These are phyloP conservation scores for Russula emetica DNA, from an alignment of 768 basidiomycete species.

Conservation along the genomic window DNA sequence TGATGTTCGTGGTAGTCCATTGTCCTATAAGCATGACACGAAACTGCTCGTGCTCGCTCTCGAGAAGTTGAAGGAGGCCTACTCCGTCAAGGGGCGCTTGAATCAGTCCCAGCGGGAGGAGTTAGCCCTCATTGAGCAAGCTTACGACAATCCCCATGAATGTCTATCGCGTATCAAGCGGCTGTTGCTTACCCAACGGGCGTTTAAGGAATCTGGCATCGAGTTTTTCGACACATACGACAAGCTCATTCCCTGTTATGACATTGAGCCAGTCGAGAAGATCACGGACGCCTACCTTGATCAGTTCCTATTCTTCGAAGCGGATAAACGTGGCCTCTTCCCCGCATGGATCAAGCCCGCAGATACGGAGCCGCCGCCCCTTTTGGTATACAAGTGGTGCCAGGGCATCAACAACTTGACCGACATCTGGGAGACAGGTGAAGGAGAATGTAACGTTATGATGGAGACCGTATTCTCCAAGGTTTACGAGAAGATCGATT, in stretches of 20 bases:
- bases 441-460: conserved; percentile 96
- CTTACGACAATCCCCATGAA: conserved; percentile 99
- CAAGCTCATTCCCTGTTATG: conserved; percentile 97
- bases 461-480: conserved; percentile 99
- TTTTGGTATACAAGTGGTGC: conserved; percentile 99
- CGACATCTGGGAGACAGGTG: conserved; percentile 97
- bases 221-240: conserved; percentile 98
- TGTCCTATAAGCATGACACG: conserved; percentile 99
- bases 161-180: conserved; percentile 98
- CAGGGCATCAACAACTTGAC: conserved; percentile 99
- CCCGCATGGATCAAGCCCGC: conserved; percentile 99
- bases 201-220: conserved; percentile 98
- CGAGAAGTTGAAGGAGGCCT: conserved; percentile 98
- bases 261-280: conserved; percentile 99
- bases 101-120: conserved; percentile 99
- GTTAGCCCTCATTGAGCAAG: conserved; percentile 95
- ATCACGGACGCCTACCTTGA: conserved; percentile 99
- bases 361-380: conserved; percentile 91
- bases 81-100: conserved; percentile 93
- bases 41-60: conserved; percentile 94
- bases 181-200: conserved; percentile 90
- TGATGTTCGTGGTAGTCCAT: conserved; percentile 48
- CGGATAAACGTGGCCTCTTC: conserved; percentile 96
- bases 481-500: conserved; percentile 98
- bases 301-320: conserved; percentile 98